Percentiles rank a stretch among this genome's conserved stretches.
phyloP scores from a whole-genome alignment of 1,284 basidiomycete species.

The Ceratobasidium theobromae region DNA sequence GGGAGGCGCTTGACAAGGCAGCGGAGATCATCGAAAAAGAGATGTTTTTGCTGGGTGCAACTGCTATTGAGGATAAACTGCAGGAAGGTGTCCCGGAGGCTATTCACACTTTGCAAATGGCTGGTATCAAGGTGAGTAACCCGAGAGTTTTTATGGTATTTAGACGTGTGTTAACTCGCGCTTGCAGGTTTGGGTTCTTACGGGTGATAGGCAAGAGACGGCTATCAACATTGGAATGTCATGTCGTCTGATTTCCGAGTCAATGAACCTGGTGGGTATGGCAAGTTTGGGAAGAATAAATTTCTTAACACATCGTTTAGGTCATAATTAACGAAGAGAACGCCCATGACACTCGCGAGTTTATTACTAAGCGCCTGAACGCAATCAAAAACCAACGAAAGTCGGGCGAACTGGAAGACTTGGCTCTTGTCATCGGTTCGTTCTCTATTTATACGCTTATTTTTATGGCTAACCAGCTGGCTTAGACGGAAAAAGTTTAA shows the following conservation, averaged over 20 bases:
- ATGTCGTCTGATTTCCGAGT: conserved; percentile 94
- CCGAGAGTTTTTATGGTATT: too few species aligned
- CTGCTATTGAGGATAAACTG: conserved; percentile 97
- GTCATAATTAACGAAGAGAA: conserved; percentile 94
- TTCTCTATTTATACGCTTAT: not conserved
- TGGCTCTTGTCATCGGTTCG: conserved; percentile 90
- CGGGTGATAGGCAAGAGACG: conserved; percentile 97
- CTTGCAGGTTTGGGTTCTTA: conserved; percentile 91
- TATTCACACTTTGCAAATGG: conserved; percentile 96
- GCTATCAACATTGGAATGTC: conserved; percentile 99
- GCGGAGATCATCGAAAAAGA: conserved; percentile 97
- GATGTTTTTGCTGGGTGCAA: conserved; percentile 89
- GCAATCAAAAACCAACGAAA: conserved; percentile 93
- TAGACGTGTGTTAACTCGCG: not conserved
- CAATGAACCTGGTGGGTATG: conserved; percentile 87
- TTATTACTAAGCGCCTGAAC: conserved; percentile 82
- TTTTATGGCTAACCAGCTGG: not conserved
- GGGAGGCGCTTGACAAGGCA: conserved; percentile 91
- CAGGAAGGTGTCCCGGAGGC: conserved; percentile 99
- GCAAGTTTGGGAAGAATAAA: not conserved
- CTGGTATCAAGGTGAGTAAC: conserved; percentile 89
- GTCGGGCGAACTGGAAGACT: conserved; percentile 89
- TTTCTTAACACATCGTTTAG: conserved; percentile 47
- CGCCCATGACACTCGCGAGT: conserved; percentile 78
- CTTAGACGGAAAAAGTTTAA: conserved; percentile 92